Evolutionary conservation across 1,284 basidiomycete species (phyloP), one percentile per base, ranked within the genome.

Genomic region (Ceratobasidium sp.): DNA sequence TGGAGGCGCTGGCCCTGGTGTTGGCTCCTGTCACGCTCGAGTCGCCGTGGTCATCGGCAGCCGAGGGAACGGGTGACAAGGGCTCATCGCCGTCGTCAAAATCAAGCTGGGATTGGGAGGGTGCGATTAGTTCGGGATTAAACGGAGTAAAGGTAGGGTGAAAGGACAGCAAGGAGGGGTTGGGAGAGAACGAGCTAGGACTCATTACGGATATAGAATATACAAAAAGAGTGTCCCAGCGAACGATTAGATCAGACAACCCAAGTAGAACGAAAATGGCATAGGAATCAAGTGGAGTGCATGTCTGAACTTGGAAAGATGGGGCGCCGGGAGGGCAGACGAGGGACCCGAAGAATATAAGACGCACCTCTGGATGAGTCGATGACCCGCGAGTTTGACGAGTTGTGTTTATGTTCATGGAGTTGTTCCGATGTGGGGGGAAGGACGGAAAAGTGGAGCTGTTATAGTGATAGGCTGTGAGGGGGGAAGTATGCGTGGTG

Each of bases 231-330:
- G 43, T 60, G 57, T 60, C 57, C 43, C 57, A 60, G 57, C 43
- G 43, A 49, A 60, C 25, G 29, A 60, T 34, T 27, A 45, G 43
- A 60, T 60, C 57, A 60, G 57, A 60, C 57, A 60, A 60, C 45
- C 45, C 8, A 47, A 52, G 60, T 50, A 27, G 20, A 47, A 29
- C 27, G 43, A 64, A 20, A 35, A 20, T 32, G 32, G 2, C 60
- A 64, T 64, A 64, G 47, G n/a, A 64, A 64, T 64, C 35, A 62
- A 50, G 58, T 38, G 45, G 58, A 17, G 50, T 29, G 58, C 58
- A 64, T 52, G 60, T 64, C 45, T 64, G 60, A 64, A 52, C 60
- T 62, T 45, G 60, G 35, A 32, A 64, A 50, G 52, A 22, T 32
- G 40, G 43, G 35, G 42, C 47, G 47, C 25, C 32, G 25, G 17